A percentile compares a stretch with the other conserved stretches of the same genome.
phyloP scores from a whole-genome alignment of 805 yeast genomes.

The Kodamaea fukazawae region DNA sequence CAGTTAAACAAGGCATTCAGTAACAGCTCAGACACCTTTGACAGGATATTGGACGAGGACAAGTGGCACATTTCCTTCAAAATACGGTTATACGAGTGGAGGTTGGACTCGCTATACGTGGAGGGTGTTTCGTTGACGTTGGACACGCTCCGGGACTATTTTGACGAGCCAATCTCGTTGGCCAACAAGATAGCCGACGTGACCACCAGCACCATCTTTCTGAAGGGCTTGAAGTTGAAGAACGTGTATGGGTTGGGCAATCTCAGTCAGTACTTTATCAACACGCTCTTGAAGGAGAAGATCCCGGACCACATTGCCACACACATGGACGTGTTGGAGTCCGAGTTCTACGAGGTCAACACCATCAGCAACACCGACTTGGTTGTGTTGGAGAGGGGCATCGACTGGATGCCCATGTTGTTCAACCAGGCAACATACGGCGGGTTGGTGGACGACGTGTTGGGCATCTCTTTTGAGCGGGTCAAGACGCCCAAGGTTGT shows the following conservation, averaged over 20 bases:
- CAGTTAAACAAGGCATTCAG: conserved; percentile 26
- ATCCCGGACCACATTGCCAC: conserved; percentile 36
- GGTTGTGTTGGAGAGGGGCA: conserved; percentile 72
- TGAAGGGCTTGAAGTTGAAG: conserved; percentile 44
- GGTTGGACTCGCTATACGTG: conserved; percentile 38
- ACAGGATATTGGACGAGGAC: conserved; percentile 11
- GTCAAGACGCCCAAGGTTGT: background rate
- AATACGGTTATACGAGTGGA: conserved; percentile 48
- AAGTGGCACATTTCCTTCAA: conserved; percentile 31
- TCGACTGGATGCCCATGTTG: conserved; percentile 70
- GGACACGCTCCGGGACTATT: conserved; percentile 41
- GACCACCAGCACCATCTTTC: conserved; percentile 45
- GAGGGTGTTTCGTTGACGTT: conserved; percentile 45
- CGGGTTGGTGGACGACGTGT: conserved; percentile 77
- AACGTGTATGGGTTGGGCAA: conserved; percentile 61
- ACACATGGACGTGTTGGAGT: conserved; percentile 35
- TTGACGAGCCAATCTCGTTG: conserved; percentile 43
- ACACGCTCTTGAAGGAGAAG: conserved; percentile 33
- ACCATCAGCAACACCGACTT: conserved; percentile 60
- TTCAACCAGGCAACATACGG: conserved; percentile 76
- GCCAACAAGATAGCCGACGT: conserved; percentile 49
- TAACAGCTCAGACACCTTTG: conserved; percentile 9
- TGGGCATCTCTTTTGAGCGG: conserved; percentile 42
- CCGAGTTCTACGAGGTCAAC: conserved; percentile 31
- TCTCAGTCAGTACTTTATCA: conserved; percentile 48